Evolutionary conservation across 257 asterid genomes (phyloP), one percentile per base, ranked within the genome.

Genomic region (Verbena officinalis): DNA sequence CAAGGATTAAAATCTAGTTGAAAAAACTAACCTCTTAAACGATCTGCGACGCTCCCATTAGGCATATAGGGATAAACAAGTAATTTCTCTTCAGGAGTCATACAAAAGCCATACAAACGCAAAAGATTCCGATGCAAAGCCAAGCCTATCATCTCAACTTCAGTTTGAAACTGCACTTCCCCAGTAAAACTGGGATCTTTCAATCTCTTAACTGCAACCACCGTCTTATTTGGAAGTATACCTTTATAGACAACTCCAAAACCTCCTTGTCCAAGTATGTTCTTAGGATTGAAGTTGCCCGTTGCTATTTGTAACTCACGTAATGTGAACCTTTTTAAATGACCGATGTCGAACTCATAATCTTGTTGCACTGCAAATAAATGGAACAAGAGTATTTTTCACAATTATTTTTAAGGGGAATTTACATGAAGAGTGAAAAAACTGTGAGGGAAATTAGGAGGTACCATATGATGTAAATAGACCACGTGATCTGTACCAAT

Each of bases 91-190:
- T 87, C 93, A 0, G 95, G 79, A 21, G 91, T 85, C 91, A 87
- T 82, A 64, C 97, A 93, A 67, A 90, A 93, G 46, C 98, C 97
- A 53, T 82, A 89, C 40, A 93, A 43, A 7, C 89, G 91, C 50
- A 93, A 74, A 64, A 93, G 97, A 77, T 93, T 90, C 54, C 97
- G 82, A 70, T 93, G 98, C 90, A 93, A 74, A 65, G 94, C 94
- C 73, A 93, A 72, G 42, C 98, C 97, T 39, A 93, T 93, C 90
- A 93, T 86, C 87, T 93, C 97, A 20, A 93, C 97, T 74, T 91
- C 96, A 5, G 98, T 91, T 77, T 91, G 98, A 67, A 89, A 91
- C 85, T 91, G 98, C 63, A 84, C 81, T 83, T 91, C 98, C 39
- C 96, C 96, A 0, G 96, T 89, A 78, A 89, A 72, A 76, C 73